Base-by-base conservation (phyloP, 306 rosid species). In the Rosa chinensis region DNA sequence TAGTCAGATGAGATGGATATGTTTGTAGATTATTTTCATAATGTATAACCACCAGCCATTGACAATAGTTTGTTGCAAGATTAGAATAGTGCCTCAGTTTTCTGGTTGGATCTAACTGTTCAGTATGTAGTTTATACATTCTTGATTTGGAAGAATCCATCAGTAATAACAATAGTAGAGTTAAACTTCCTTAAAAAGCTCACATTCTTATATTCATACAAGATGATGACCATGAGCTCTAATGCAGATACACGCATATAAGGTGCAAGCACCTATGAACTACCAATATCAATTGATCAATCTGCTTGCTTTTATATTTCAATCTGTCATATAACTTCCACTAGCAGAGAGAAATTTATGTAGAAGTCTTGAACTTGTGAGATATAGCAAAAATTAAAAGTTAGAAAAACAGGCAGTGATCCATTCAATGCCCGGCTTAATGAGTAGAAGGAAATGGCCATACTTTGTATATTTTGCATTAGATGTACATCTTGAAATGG, bases 401-500 rank as follows among this genome's bases (percentile, higher is more conserved):
- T 55, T 32, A 49, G 47, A 37, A 39, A 73, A 7, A 63, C n/a
- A 25, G 7, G 75, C n/a, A 48, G 39, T 11, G 43, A 18, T 72
- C 59, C 75, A 25, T 16, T 4, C 10, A 49, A 20, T 16, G 1
- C 16, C 1, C 5, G 58, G 58, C n/a, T 52, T 52, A 5, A 50
- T 14, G 20, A 16, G 58, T 52, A 52, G 6, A 52, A 17, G 59
- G 10, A 52, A 52, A 52, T 17, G 59, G 21, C 21, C 21, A 18
- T 20, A 17, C 10, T 52, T 52, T 52, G 63, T n/a, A n/a, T n/a
- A 0, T 56, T 8, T 56, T 56, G 32, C 32, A n/a, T 56, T 56
- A 56, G 64, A 73, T 50, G 23, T 21, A 21, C 77, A 55, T 32
- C 77, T 40, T 40, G 67, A 40, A 61, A 74, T 74, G 52, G 8